Conservation (phyloP, 768 basidiomycete species). For the Lentinula lateritia region DNA sequence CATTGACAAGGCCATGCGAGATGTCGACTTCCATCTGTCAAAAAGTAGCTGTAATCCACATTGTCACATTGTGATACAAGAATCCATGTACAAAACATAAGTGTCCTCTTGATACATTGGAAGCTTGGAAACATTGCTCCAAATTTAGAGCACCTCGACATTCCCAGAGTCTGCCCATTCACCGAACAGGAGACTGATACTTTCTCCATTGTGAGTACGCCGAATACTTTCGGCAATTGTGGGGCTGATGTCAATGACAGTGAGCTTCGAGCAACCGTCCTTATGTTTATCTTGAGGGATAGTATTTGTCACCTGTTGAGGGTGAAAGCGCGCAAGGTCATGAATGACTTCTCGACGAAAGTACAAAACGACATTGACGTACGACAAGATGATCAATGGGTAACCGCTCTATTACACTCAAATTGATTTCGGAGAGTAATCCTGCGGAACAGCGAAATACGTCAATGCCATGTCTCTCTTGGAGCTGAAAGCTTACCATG, state of each 20-base stretch:
- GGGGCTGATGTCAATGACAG: slow-evolving; percentile 85
- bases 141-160: neutral
- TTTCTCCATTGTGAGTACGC: slow-evolving; percentile 90
- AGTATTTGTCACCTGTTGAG: slow-evolving; percentile 83
- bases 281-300: slow-evolving; percentile 78
- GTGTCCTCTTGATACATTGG: neutral
- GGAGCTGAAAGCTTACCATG: slow-evolving; percentile 57
- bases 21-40: neutral
- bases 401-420: slow-evolving; percentile 60
- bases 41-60: no score
- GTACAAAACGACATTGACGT: slow-evolving; percentile 20
- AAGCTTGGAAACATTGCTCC: neutral
- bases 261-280: slow-evolving; percentile 63
- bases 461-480: neutral
- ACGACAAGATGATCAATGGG: slow-evolving; percentile 87
- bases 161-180: slow-evolving; percentile 64
- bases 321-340: neutral
- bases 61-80: neutral
- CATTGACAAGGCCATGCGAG: no score
- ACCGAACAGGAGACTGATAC: slow-evolving; percentile 82
- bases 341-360: neutral
- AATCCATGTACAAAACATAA: neutral
- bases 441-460: slow-evolving; percentile 35
- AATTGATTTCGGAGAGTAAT: slow-evolving; percentile 71
- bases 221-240: slow-evolving; percentile 96